phyloP scores from a whole-genome alignment of 352 stramenopile genomes.

The Phytopythium cucurbitacearum region DNA sequence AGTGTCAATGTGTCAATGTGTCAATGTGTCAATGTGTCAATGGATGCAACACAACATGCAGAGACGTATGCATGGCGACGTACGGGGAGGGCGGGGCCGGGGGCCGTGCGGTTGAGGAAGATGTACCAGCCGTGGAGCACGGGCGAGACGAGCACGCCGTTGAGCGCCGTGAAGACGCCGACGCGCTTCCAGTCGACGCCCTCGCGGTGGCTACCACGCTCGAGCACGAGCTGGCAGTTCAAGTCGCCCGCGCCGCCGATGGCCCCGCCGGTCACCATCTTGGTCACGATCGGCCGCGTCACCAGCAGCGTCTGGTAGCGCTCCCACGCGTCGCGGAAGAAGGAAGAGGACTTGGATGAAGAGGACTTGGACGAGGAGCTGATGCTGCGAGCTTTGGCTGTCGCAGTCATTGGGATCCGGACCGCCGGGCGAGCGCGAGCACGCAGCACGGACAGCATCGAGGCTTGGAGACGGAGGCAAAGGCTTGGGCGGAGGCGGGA shows the following conservation, averaged over 20 bases:
- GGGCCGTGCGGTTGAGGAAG: constrained; percentile 38
- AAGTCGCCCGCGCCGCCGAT: constrained; percentile 72
- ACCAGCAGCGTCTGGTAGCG: constrained; percentile 53
- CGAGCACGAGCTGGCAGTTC: constrained; percentile 61
- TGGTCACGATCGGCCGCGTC: constrained; percentile 54
- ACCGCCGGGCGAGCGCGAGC: constrained; percentile 1
- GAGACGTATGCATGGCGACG: not conserved
- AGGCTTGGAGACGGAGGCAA: not conserved
- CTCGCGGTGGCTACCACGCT: constrained; percentile 9
- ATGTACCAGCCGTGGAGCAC: constrained; percentile 80
- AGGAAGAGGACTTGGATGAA: constrained; percentile 7
- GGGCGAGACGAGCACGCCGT: constrained; percentile 58
- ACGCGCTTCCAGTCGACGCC: constrained; percentile 42
- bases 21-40: not conserved
- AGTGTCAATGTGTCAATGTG: not conserved
- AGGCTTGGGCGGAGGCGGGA: not conserved
- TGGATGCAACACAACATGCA: not conserved
- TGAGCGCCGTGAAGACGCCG: constrained; percentile 65
- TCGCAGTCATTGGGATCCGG: not conserved
- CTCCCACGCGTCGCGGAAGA: constrained; percentile 35
- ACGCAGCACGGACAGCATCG: constrained; percentile 28
- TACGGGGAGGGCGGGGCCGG: constrained; percentile 25
- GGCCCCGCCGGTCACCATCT: constrained; percentile 50
- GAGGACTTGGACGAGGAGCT: not conserved
- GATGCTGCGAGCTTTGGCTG: not conserved